Base-by-base conservation (phyloP, 2,329 filamentous ascomycete species). In the Thielaviopsis musarum region DNA sequence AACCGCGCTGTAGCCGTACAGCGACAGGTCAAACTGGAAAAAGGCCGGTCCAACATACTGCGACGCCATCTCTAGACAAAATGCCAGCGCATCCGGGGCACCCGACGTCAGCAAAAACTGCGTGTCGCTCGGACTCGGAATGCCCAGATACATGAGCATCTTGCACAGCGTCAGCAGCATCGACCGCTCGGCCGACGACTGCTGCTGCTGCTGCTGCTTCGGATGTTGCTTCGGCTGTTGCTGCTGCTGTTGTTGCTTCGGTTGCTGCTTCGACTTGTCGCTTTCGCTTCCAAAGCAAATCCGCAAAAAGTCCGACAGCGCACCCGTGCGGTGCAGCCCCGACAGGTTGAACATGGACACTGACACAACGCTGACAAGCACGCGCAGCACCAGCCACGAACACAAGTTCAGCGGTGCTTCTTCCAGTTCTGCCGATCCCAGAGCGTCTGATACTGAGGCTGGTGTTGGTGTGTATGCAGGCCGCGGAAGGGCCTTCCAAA, bases 11-110 rank as follows among this genome's bases (percentile, higher is more conserved):
- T 89, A 91, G 0, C 94, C 94, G 69, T 90, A 79, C 17, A 89
- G 74, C 1, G 90, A 93, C 22, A 98, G 76, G 69, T 98, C 93
- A 70, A 98, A 97, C 65, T 97, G 90, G 65, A 98, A 86, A 69
- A 88, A 91, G 0, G 91, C 82, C 5, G 93, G 89, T 15, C 83
- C 81, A 64, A 85, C 83, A 61, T 91, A 89, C 55, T 77, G 77
- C 63, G 83, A 82, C 64, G 94, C 81, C 68, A 87, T 85, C 57
- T 83, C 78, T 21, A 95, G 74, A 63, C 77, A 81, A 66, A 95
- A 93, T 56, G 85, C 80, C 13, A 87, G 78, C 0, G 80, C 76
- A 54, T 73, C 72, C 6, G 76, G 65, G 1, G 78, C 77, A 9
- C 77, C 70, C 28, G 73, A 75, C 13, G 77, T 74, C 45, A 84